Evolutionary conservation across 169 alveolate genomes (phyloP).

Genomic region (Cryptosporidium sp.): DNA sequence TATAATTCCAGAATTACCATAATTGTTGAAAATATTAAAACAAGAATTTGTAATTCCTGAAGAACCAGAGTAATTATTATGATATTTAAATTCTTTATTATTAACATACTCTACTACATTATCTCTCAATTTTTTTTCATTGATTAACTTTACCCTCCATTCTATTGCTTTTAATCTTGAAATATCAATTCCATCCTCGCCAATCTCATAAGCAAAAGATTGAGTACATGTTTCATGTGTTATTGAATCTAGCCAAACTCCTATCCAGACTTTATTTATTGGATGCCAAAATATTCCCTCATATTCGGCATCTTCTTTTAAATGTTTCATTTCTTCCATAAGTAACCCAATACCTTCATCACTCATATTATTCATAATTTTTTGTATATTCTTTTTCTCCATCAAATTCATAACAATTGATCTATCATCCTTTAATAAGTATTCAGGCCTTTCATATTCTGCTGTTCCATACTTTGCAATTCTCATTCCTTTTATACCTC

Average conservation of each 20-base stretch:
- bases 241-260: constrained; percentile 69
- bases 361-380: constrained; percentile 35
- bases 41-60: constrained; percentile 7
- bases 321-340: constrained; percentile 69
- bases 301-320: constrained; percentile 53
- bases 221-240: constrained; percentile 72
- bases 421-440: constrained; percentile 1
- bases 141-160: constrained; percentile 60
- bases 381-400: constrained; percentile 29
- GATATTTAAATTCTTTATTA: constrained; percentile 46
- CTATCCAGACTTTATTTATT: constrained; percentile 66
- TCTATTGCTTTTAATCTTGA: constrained; percentile 66
- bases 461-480: neutral
- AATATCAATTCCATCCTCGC: constrained; percentile 61
- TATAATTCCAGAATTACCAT: neutral
- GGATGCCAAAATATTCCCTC: constrained; percentile 77
- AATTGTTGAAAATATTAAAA: neutral
- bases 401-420: neutral
- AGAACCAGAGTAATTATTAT: neutral
- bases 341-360: constrained; percentile 41
- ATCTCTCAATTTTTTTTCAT: constrained; percentile 64
- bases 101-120: constrained; percentile 61
- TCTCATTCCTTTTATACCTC: neutral
- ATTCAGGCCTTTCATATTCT: neutral
- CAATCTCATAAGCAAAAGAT: constrained; percentile 51